Evolutionary conservation across 257 asterid genomes (phyloP), one percentile per base, ranked within the genome.

Genomic region (Gentiana macrophylla): DNA sequence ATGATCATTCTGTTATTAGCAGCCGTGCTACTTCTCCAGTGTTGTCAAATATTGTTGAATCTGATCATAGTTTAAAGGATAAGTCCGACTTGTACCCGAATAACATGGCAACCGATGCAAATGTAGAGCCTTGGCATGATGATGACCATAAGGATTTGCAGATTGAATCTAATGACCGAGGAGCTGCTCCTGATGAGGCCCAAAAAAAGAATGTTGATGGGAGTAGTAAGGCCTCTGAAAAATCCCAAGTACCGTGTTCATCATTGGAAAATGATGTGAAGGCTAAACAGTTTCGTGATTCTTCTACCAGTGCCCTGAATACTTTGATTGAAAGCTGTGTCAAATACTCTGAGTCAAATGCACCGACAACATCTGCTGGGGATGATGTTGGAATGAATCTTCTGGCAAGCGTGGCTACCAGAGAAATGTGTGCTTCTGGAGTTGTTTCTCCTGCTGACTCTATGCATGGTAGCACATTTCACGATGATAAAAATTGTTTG

Each of bases 321-420:
- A 96, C 98, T 61, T 75, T 91, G 71, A 71, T 91, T 64, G 97
- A 84, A 79, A 87, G 95, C 72, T 87, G 96, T 61, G 98, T 60
- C 8, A 84, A 84, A 61, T 75, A 87, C 65, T 87, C 96, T 5
- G 94, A 83, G 73, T 83, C 86, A 50, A 67, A 68, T 51, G 55
- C 91, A 32, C 77, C 96, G 33, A 45, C 83, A 64, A 86, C 85
- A 53, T 86, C 86, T 52, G 67, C 77, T 9, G 88, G 77, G 37
- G 46, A 91, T 77, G 96, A 86, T 65, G 80, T 76, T 56, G 96
- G 96, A 45, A 90, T 90, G 91, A 90, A 90, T 68, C 82, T 90
- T 60, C 98, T 90, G 64, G 98, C 98, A 44, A 90, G 89, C 72
- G 98, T 90, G 65, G 98, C 98, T 67, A 64, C 98, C 44, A 91